These are phyloP conservation scores for Prillingera fragicola DNA, from an alignment of 1,284 basidiomycete species.

Conservation along the genomic window DNA sequence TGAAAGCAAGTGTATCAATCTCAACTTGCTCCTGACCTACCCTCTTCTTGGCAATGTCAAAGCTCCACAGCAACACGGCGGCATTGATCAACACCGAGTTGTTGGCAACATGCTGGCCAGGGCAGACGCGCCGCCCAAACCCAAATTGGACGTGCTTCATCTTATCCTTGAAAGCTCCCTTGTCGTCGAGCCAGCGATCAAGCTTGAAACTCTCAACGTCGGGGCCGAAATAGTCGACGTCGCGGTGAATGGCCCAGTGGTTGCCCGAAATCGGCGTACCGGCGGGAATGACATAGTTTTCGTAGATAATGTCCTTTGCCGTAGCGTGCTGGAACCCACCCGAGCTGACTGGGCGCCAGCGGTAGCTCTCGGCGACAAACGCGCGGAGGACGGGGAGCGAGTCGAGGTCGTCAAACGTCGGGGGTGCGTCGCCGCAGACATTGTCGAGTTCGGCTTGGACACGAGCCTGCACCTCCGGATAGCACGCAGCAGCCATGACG, in stretches of 20 bases:
- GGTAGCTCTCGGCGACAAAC: conserved; percentile 14
- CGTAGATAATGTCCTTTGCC: no score
- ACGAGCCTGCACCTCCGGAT: conserved; percentile 55
- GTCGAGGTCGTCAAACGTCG: conserved; percentile 12
- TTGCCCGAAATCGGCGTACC: conserved; percentile 16
- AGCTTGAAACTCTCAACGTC: conserved; percentile 24
- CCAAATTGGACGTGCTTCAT: conserved; percentile 28
- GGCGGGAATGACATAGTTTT: no score
- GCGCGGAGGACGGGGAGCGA: conserved; percentile 9
- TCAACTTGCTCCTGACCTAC: conserved; percentile 13
- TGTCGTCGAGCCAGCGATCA: conserved; percentile 21
- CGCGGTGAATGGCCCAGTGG: conserved; percentile 26
- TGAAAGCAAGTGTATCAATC: conserved; percentile 21
- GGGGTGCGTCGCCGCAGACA: conserved; percentile 32
- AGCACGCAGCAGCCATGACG: conserved; percentile 60
- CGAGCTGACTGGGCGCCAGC: conserved; percentile 19
- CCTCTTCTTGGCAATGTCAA: conserved; percentile 24
- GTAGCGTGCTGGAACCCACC: conserved; percentile 20
- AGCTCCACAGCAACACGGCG: conserved; percentile 43
- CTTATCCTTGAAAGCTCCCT: conserved; percentile 13
- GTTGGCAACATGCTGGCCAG: conserved; percentile 46
- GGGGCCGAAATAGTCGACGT: conserved; percentile 21
- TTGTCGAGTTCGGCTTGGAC: conserved; percentile 60
- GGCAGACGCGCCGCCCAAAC: conserved; percentile 35
- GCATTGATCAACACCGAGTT: conserved; percentile 41